Evolutionary conservation across 2,329 filamentous ascomycete species (phyloP), one percentile per base, ranked within the genome.

Genomic region (Fusarium hostae): DNA sequence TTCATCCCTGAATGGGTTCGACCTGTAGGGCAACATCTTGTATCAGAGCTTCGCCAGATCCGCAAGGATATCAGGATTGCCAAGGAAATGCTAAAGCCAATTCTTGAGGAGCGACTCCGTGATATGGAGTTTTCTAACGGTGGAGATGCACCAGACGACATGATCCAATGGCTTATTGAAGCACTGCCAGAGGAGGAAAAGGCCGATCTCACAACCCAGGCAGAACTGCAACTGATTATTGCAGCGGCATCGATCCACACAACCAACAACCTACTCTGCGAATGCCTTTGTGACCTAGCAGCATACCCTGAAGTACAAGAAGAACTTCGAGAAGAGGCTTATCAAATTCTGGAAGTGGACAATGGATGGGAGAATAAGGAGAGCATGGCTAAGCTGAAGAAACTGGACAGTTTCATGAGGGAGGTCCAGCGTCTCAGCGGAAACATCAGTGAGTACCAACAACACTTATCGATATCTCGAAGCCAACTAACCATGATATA

Each of bases 1-100:
- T 82, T 86, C 71, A 86, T 87, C 62, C 85, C 85, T 3, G 81
- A 81, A 15, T 86, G 85, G 84, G 79, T 84, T 66, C 83, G 85
- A 3, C 85, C 85, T 2, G 48, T 82, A 3, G 84, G 81, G 2
- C 84, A 86, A 67, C 82, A 83, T 69, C 71, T 86, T 30, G 83
- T 87, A 7, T 81, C 83, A 9, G 85, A 87, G 63, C 73, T 87
- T 26, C 76, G 80, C 52, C 83, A 83, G 69, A 85, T 86, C 63
- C 78, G 78, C 12, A 79, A 78, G 45, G 84, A 86, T 66, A 79
- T 86, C 37, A 77, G 78, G 13, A 79, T 76, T 32, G 85, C 84
- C 15, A 80, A 82, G 70, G 76, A 77, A 10, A 82, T 87, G 79
- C 75, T 87, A 18, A 75, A 78, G 54, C 85, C 85, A 1, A 76